Evolutionary conservation across 495 filamentous ascomycete genomes (phyloP), one percentile per base, ranked within the genome.

Genomic region (Hamigera avellanea): DNA sequence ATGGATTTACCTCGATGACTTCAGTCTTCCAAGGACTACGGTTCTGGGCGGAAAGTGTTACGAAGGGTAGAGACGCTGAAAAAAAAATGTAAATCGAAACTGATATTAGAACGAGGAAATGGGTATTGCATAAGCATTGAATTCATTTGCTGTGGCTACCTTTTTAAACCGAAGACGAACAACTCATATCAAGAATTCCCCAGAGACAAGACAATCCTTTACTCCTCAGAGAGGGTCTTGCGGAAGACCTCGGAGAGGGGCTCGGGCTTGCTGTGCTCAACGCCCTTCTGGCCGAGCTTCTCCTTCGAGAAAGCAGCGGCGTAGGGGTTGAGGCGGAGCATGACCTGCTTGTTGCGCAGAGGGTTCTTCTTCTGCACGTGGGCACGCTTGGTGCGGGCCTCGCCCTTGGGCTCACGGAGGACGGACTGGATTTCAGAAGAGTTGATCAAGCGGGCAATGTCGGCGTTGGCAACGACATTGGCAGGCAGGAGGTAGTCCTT

Each of bases 341-440:
- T 73, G 41, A 98, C 77, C 73, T 96, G 93, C 76, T 83, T 93
- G 79, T 98, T 98, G 69, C 71, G 73, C 43, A 98, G 83, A 57
- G 91, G 93, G 76, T 98, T 96, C 86, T 95, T 95, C 87, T 98
- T 98, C 76, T 93, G 87, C 40, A 94, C 84, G 53, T 70, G 61
- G 49, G 70, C 68, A 51, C 91, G 83, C 86, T 95, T 95, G 66
- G 86, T 91, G 53, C 75, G 70, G 52, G 86, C 70, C 49, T 83
- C 81, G 47, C 93, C 93, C 74, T 84, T 87, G 52, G 86, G 85
- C 26, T 79, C 81, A 36, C 81, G 75, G 43, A 96, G 75, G 35
- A 95, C 87, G 61, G 76, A 80, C 78, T 98, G 91, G 61, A 96
- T 81, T 75, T 98, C 91, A 51, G 85, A 86, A 52, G 81, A 88